These are phyloP conservation scores for Fusarium oxysporum DNA, from an alignment of 2,329 filamentous ascomycete species.

Conservation along the genomic window DNA sequence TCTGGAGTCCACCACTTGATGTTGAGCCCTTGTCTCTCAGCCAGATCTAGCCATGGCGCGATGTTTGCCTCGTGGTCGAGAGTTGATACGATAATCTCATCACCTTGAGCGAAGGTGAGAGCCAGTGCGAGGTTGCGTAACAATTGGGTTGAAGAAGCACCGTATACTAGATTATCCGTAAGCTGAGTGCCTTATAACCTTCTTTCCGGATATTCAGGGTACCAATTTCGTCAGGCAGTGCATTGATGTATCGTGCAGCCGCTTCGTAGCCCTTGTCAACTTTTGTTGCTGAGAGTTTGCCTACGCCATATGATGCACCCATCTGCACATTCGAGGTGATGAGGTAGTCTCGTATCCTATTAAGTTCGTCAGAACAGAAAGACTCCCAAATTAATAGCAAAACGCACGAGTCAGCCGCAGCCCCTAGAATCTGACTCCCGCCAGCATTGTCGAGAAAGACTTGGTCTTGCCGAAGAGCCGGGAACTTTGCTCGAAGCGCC, in stretches of 20 bases:
- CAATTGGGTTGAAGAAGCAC: slow-evolving; percentile 80
- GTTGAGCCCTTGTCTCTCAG: slow-evolving; percentile 65
- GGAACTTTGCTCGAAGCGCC: slow-evolving; percentile 66
- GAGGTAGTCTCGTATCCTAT: slow-evolving; percentile 73
- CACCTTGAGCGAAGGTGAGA: slow-evolving; percentile 64
- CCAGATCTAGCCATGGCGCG: slow-evolving; percentile 77
- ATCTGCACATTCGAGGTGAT: slow-evolving; percentile 79
- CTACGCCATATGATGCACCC: slow-evolving; percentile 74
- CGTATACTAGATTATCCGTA: slow-evolving; percentile 56
- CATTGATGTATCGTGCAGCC: slow-evolving; percentile 78
- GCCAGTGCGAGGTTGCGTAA: slow-evolving; percentile 76
- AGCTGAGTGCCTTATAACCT: accelerated
- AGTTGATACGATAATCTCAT: slow-evolving; percentile 77
- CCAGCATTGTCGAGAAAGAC: slow-evolving; percentile 84
- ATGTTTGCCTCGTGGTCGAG: slow-evolving; percentile 85
- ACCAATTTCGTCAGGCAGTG: slow-evolving; percentile 73
- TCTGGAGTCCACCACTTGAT: slow-evolving; percentile 15
- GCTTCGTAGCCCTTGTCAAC: slow-evolving; percentile 66
- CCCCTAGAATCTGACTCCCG: slow-evolving; percentile 75
- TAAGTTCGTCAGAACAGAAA: slow-evolving; percentile 56
- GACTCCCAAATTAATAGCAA: too few species aligned
- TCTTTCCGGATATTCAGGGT: accelerated
- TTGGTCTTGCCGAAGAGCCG: slow-evolving; percentile 73
- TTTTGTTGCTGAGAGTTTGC: slow-evolving; percentile 64
- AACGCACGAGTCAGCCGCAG: slow-evolving; percentile 55